Evolutionary conservation across 805 yeast genomes (phyloP), one percentile per base, ranked within the genome.

Genomic region (Spathaspora sp.): DNA sequence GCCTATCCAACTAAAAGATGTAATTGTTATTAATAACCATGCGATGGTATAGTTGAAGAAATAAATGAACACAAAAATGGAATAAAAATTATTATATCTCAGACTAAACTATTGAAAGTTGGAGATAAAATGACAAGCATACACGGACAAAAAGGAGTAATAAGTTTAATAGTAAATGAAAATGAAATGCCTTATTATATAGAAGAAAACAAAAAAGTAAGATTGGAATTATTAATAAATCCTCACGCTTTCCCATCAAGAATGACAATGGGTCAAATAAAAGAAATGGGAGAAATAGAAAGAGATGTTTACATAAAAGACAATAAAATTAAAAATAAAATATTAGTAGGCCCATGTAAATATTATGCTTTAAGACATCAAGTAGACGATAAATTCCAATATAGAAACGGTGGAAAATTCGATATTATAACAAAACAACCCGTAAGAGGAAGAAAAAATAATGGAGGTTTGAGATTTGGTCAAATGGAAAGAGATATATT

Each of bases 301-400:
- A 5, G 14, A 8, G 10, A 17, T 6, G 45, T 42, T 6, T 42
- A 42, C 17, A 42, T 42, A 19, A 23, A 23, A 8, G 29, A 42
- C n/a, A 42, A 23, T 8, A 6, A 10, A 31, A 20, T 46, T 6
- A 46, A 32, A 6, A 26, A 44, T 44, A 32, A 46, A 18, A 46
- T 20, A 32, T 17, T 46, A 7, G 31, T 32, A 11, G 42, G 42
- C 5, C 9, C 31, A 10, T 46, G 43, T 11, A 35, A 17, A 14
- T 46, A 35, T 29, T 12, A 32, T 11, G 49, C 49, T n/a, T 38
- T 46, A 46, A 29, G 43, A 31, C 49, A 46, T 46, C 49, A 46
- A 46, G 49, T 46, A 19, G 20, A 31, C 31, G 49, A 46, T 46
- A 46, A 46, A 46, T 20, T 46, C 5, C 49, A 46, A 32, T 46